phyloP scores from a whole-genome alignment of 768 basidiomycete genomes.

The Melanogaster broomeanus region DNA sequence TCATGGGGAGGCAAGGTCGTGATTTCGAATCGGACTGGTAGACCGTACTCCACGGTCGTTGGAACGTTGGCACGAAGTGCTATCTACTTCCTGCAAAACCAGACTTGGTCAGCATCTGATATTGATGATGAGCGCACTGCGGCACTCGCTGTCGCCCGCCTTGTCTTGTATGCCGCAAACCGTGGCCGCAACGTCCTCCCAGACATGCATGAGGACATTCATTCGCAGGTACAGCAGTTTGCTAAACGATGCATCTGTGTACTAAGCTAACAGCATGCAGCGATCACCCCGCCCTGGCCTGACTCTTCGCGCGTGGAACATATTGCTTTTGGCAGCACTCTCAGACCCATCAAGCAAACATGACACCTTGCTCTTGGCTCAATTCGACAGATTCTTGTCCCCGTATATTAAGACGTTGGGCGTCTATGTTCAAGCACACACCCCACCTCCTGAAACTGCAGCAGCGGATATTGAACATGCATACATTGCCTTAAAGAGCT shows the following conservation, averaged over 20 bases:
- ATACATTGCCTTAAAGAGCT: constrained; percentile 68
- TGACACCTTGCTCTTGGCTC: constrained; percentile 44
- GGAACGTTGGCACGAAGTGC: constrained; percentile 50
- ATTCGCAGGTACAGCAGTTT: constrained; percentile 32
- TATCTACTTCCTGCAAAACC: constrained; percentile 53
- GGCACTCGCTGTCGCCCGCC: constrained; percentile 50
- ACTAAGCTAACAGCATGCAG: constrained; percentile 22
- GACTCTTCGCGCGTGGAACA: constrained; percentile 64
- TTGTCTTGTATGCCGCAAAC: constrained; percentile 51
- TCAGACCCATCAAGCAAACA: constrained; percentile 31
- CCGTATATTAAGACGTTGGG: constrained; percentile 50
- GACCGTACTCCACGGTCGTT: constrained; percentile 11
- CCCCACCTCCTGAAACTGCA: constrained; percentile 41
- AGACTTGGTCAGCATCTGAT: constrained; percentile 45
- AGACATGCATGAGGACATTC: constrained; percentile 36
- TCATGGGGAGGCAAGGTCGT: constrained; percentile 29
- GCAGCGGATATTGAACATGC: constrained; percentile 67
- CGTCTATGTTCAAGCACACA: constrained; percentile 38
- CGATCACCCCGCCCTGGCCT: constrained; percentile 36
- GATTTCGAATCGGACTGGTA: not conserved
- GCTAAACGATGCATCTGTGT: constrained; percentile 3
- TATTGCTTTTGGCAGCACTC: constrained; percentile 57
- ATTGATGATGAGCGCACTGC: constrained; percentile 55
- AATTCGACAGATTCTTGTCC: constrained; percentile 51
- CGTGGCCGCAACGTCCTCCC: constrained; percentile 45